These are phyloP conservation scores for Pterocarpus macrocarpus DNA, from an alignment of 306 rosid species.

Conservation along the genomic window DNA sequence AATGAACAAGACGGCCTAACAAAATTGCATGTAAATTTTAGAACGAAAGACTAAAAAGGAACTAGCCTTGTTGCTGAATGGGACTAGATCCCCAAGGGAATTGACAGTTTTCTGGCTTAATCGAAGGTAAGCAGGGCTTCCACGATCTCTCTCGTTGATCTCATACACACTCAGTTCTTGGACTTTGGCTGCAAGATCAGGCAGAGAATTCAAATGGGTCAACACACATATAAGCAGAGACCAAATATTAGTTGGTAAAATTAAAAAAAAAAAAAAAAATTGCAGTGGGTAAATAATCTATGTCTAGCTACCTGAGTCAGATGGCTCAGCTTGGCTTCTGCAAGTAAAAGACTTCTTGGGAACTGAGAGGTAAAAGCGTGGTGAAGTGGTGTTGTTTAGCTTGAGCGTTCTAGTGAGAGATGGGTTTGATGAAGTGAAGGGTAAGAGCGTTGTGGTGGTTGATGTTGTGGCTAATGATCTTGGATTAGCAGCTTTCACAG, in stretches of 20 bases:
- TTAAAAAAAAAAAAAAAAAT: constrained; percentile 15
- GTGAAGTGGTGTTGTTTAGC: constrained; percentile 31
- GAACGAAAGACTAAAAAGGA: background rate
- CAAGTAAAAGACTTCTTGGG: constrained; percentile 54
- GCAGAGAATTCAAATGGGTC: constrained; percentile 45
- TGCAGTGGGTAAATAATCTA: background rate
- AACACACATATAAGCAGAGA: constrained; percentile 9
- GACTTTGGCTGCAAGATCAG: constrained; percentile 58
- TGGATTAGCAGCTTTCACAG: constrained; percentile 25
- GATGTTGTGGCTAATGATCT: constrained; percentile 40
- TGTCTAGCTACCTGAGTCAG: constrained; percentile 45
- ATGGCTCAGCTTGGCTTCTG: constrained; percentile 52
- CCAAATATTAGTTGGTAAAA: background rate
- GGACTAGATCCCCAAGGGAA: constrained; percentile 79
- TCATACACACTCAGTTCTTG: constrained; percentile 73
- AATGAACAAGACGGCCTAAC: background rate
- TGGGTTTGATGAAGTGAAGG: constrained; percentile 44
- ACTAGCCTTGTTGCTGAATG: constrained; percentile 74
- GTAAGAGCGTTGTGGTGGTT: constrained; percentile 12
- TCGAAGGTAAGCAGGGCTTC: constrained; percentile 73
- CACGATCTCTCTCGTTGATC: constrained; percentile 77
- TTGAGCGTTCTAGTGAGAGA: constrained; percentile 48
- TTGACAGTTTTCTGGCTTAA: constrained; percentile 71
- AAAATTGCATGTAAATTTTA: background rate
- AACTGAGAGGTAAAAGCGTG: constrained; percentile 24